Conservation (phyloP, 2,329 filamentous ascomycete genomes). For the Penicillium verrucosum region DNA sequence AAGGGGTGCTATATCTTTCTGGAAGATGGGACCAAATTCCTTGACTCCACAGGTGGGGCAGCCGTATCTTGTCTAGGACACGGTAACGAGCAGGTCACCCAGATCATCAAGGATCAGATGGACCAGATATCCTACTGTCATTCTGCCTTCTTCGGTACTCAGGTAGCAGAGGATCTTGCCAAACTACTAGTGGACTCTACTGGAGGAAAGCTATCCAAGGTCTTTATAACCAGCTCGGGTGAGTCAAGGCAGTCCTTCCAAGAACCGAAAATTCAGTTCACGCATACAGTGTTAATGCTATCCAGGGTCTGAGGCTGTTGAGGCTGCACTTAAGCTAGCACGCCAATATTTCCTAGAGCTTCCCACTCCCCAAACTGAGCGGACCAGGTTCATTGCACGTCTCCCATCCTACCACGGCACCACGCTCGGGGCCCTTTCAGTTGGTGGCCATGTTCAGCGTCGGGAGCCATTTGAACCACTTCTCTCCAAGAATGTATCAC, state of each 20-base stretch:
- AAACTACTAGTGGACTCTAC: conserved; percentile 51
- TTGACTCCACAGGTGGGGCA: conserved; percentile 72
- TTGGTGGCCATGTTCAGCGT: conserved; percentile 59
- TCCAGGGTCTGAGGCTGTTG: conserved; percentile 64
- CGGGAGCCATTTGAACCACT: conserved; percentile 61
- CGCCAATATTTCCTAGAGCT: conserved; percentile 65
- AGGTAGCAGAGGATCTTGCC: conserved; percentile 53
- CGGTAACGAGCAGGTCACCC: conserved; percentile 57
- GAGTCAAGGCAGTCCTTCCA: conserved; percentile 9
- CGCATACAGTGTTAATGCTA: background rate
- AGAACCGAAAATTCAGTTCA: background rate
- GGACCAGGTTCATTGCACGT: conserved; percentile 62
- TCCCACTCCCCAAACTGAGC: conserved; percentile 48
- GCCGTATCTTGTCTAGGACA: conserved; percentile 71
- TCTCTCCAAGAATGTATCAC: conserved; percentile 54
- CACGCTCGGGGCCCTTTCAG: conserved; percentile 63
- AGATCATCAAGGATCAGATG: conserved; percentile 60
- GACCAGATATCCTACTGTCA: conserved; percentile 58
- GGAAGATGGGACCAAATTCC: conserved; percentile 56
- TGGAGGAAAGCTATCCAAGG: conserved; percentile 51
- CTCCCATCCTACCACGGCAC: conserved; percentile 67
- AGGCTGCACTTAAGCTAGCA: conserved; percentile 65
- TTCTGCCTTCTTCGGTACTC: conserved; percentile 57
- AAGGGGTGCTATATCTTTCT: conserved; percentile 53
- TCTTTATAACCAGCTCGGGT: conserved; percentile 59